These are phyloP conservation scores for Begonia peltatifolia DNA, from an alignment of 306 rosid genomes.

Conservation along the genomic window DNA sequence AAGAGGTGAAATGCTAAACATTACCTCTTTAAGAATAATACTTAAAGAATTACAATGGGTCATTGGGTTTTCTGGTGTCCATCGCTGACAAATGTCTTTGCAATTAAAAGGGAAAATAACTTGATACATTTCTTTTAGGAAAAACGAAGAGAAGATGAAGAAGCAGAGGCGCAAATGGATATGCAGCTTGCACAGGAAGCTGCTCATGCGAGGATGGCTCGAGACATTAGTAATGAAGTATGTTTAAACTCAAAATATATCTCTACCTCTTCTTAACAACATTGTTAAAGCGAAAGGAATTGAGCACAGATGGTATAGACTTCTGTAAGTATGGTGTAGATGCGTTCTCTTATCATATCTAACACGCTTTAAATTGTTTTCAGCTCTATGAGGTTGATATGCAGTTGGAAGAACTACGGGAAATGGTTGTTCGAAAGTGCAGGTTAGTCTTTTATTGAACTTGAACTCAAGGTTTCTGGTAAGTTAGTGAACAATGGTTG, in stretches of 20 bases:
- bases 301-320: not conserved
- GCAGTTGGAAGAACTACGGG: slow-evolving; percentile 66
- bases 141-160: slow-evolving; percentile 63
- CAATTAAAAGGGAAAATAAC: too few relatives aligned
- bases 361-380: slow-evolving; percentile 16
- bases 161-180: slow-evolving; percentile 54
- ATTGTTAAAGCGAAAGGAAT: slow-evolving; percentile 3
- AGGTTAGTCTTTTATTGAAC: slow-evolving; percentile 32
- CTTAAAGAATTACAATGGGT: too few relatives aligned
- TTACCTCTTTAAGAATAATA: not conserved
- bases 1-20: slow-evolving; percentile 43
- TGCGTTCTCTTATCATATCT: slow-evolving; percentile 5
- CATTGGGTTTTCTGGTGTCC: too few relatives aligned
- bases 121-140: slow-evolving; percentile 31
- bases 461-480: too few relatives aligned
- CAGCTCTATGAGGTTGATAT: slow-evolving; percentile 63
- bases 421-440: slow-evolving; percentile 67
- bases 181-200: slow-evolving; percentile 80
- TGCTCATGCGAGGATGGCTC: slow-evolving; percentile 66
- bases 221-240: slow-evolving; percentile 74
- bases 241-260: slow-evolving; percentile 4
- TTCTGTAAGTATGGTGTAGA: slow-evolving; percentile 5
- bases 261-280: slow-evolving; percentile 6
- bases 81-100: too few relatives aligned
- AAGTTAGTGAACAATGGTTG: too few relatives aligned